These are phyloP conservation scores for Xylaria bambusicola DNA, from an alignment of 495 filamentous ascomycete species.

Conservation along the genomic window DNA sequence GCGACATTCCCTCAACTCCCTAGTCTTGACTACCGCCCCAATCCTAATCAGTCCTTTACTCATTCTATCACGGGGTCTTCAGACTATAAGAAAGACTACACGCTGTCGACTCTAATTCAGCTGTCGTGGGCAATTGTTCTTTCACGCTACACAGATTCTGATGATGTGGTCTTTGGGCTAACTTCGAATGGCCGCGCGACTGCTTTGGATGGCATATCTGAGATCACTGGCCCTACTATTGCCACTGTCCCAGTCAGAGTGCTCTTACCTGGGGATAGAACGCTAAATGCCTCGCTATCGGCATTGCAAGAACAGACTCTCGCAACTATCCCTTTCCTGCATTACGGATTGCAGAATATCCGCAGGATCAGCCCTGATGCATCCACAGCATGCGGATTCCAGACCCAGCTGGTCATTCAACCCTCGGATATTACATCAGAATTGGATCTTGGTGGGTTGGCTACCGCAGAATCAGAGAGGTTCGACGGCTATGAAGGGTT, in stretches of 20 bases:
- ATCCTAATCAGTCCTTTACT: conserved; percentile 11
- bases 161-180: conserved; percentile 44
- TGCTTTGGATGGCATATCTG: conserved; percentile 47
- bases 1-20: not conserved
- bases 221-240: conserved; percentile 56
- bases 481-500: not conserved
- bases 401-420: conserved; percentile 26
- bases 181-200: conserved; percentile 48
- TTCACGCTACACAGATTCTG: conserved; percentile 26
- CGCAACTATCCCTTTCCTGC: conserved; percentile 44
- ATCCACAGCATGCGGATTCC: conserved; percentile 30
- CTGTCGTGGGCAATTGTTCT: conserved; percentile 38
- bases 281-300: conserved; percentile 21
- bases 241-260: conserved; percentile 59
- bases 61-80: conserved; percentile 14
- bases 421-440: not conserved
- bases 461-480: not conserved
- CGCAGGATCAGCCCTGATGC: conserved; percentile 24
- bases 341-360: conserved; percentile 42
- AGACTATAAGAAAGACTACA: conserved; percentile 9
- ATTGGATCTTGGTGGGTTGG: not conserved
- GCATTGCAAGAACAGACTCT: conserved; percentile 37
- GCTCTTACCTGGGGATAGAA: conserved; percentile 10
- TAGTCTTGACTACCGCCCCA: not conserved
- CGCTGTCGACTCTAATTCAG: conserved; percentile 39